Evolutionary conservation across 805 yeast genomes (phyloP).

Genomic region (Yarrowia yakushimensis): DNA sequence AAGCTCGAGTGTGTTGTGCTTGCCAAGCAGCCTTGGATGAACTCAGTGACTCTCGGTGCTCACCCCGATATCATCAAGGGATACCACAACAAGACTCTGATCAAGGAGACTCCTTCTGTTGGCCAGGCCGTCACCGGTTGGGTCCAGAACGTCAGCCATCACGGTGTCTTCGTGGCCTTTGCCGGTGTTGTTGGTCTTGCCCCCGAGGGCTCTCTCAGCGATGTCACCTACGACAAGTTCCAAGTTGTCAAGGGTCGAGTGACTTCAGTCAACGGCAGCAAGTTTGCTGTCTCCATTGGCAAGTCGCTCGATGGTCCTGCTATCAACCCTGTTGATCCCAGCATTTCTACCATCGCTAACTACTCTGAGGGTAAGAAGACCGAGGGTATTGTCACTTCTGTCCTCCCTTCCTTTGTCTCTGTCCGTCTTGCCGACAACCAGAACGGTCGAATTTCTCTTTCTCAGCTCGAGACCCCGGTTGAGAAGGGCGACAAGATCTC

Average conservation of each 20-base stretch:
- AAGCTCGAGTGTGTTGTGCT: constrained; percentile 55
- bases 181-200: constrained; percentile 82
- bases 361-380: constrained; percentile 58
- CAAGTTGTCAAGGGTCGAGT: constrained; percentile 66
- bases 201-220: constrained; percentile 53
- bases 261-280: constrained; percentile 63
- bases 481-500: constrained; percentile 64
- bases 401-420: constrained; percentile 70
- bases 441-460: constrained; percentile 74
- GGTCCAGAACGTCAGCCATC: constrained; percentile 69
- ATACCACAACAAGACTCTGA: constrained; percentile 44
- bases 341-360: constrained; percentile 50
- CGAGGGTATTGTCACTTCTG: constrained; percentile 55
- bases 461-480: constrained; percentile 53
- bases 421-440: constrained; percentile 72
- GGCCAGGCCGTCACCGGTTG: constrained; percentile 62
- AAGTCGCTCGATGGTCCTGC: constrained; percentile 58
- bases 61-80: constrained; percentile 67
- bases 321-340: constrained; percentile 58
- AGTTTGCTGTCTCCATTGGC: constrained; percentile 39
- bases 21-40: constrained; percentile 59
- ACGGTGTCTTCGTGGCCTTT: constrained; percentile 81
- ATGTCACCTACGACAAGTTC: constrained; percentile 55
- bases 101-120: constrained; percentile 57
- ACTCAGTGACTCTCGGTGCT: constrained; percentile 58